Percentiles rank a stretch among this genome's conserved stretches.
These are phyloP conservation scores for Ganoderma sp. DNA, from an alignment of 1,284 basidiomycete genomes.

Conservation along the genomic window DNA sequence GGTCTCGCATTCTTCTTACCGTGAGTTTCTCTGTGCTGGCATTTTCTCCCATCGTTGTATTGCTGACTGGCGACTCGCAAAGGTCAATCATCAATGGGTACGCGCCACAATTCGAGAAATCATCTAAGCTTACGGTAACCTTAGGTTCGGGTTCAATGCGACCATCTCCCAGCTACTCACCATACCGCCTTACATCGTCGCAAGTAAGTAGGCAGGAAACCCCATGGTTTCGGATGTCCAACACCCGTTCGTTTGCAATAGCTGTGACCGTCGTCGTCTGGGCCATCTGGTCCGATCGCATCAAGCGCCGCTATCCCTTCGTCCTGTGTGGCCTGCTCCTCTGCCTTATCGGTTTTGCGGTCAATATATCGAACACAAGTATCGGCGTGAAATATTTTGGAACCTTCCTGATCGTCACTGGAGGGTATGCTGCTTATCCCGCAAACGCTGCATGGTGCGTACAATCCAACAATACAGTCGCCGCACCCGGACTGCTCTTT, in stretches of 20 bases:
- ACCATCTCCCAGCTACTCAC: constrained; percentile 69
- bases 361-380: constrained; percentile 59
- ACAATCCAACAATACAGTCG: no score
- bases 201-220: constrained; percentile 48
- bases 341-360: constrained; percentile 63
- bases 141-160: constrained; percentile 60
- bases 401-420: constrained; percentile 63
- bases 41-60: background rate
- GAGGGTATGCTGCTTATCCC: constrained; percentile 64
- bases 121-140: no score
- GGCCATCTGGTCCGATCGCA: constrained; percentile 63
- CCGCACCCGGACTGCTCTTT: background rate
- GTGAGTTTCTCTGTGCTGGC: constrained; percentile 14
- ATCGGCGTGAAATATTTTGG: constrained; percentile 68
- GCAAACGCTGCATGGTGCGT: constrained; percentile 64
- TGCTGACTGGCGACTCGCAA: background rate
- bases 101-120: background rate
- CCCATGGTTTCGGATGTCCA: constrained; percentile 25
- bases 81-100: constrained; percentile 66
- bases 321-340: constrained; percentile 57
- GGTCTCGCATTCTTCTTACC: constrained; percentile 34
- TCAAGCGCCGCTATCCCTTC: constrained; percentile 61
- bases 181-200: constrained; percentile 68
- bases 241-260: constrained; percentile 31
- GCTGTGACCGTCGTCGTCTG: constrained; percentile 58